Evolutionary conservation across 257 asterid species (phyloP).

Genomic region (Lycium barbarum): DNA sequence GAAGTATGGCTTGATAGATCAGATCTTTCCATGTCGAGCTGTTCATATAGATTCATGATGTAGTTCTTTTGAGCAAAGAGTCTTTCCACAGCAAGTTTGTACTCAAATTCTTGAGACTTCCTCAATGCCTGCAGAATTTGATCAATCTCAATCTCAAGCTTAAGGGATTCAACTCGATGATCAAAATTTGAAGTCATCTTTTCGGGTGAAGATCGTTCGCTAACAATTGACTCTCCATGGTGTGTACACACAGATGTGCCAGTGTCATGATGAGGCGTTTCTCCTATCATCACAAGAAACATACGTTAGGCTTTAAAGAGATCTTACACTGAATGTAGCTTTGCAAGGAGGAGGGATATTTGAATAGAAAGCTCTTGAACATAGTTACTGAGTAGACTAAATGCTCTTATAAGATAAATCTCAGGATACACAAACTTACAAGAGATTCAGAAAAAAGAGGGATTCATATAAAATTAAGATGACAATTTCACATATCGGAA

Average conservation of each 20-base stretch:
- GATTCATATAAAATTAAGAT: conserved; percentile 2
- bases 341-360: background rate
- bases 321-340: background rate
- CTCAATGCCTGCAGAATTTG: conserved; percentile 48
- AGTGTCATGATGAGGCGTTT: conserved; percentile 31
- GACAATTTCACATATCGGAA: background rate
- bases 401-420: background rate
- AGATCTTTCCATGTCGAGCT: conserved; percentile 59
- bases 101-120: conserved; percentile 66
- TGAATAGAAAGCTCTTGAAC: conserved; percentile 17
- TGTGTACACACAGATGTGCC: conserved; percentile 29
- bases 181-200: conserved; percentile 48
- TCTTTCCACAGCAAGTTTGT: conserved; percentile 60
- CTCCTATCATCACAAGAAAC: conserved; percentile 35
- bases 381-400: background rate
- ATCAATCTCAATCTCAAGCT: conserved; percentile 64
- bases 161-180: conserved; percentile 51
- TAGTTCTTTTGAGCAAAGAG: conserved; percentile 57
- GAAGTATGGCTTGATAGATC: conserved; percentile 45
- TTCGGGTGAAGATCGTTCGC: conserved; percentile 32
- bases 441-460: background rate
- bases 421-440: conserved; percentile 6
- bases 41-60: conserved; percentile 56
- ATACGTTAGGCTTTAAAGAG: conserved; percentile 1
- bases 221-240: background rate